A percentile compares a stretch with the other conserved stretches of the same genome.
Conservation (phyloP, 306 rosid genomes). For the Potentilla sterilis region DNA sequence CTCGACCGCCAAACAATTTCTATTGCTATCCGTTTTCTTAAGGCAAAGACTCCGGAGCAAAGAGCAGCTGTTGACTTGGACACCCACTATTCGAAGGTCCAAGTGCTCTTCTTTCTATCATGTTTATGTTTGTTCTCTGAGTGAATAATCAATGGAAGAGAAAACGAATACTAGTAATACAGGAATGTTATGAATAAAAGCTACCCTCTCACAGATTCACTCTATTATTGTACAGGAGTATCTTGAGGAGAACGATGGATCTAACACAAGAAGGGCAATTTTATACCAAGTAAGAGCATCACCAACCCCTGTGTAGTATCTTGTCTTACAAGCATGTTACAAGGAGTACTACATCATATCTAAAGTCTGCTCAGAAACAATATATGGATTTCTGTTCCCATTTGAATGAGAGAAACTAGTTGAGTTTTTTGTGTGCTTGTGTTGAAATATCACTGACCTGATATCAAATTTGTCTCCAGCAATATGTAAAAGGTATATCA, state of each 20-base stretch:
- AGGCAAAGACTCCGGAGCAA: conserved; percentile 91
- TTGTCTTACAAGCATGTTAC: not conserved
- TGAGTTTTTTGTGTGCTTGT: not conserved
- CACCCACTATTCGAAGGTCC: conserved; percentile 87
- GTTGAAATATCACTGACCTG: conserved; percentile 17
- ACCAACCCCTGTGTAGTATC: not conserved
- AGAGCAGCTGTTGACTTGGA: conserved; percentile 98
- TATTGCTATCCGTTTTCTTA: conserved; percentile 76
- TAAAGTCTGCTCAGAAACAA: not conserved
- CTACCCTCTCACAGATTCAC: conserved; percentile 11
- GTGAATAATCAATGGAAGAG: conserved; percentile 1
- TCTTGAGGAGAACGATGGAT: conserved; percentile 83
- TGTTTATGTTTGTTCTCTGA: not conserved
- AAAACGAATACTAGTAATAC: not conserved
- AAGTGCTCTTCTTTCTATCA: conserved; percentile 16
- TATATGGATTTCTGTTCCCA: not conserved
- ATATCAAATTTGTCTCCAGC: conserved; percentile 45
- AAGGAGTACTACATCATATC: not conserved
- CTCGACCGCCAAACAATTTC: conserved; percentile 58
- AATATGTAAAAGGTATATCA: conserved; percentile 81
- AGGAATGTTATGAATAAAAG: not conserved
- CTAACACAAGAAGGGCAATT: conserved; percentile 61
- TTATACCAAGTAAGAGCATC: conserved; percentile 62
- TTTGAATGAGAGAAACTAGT: not conserved
- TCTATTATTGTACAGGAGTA: conserved; percentile 62